Percentiles rank a stretch among this genome's conserved stretches.
These are phyloP conservation scores for Juglanconis juglandina DNA, from an alignment of 2,329 filamentous ascomycete species.

Conservation along the genomic window DNA sequence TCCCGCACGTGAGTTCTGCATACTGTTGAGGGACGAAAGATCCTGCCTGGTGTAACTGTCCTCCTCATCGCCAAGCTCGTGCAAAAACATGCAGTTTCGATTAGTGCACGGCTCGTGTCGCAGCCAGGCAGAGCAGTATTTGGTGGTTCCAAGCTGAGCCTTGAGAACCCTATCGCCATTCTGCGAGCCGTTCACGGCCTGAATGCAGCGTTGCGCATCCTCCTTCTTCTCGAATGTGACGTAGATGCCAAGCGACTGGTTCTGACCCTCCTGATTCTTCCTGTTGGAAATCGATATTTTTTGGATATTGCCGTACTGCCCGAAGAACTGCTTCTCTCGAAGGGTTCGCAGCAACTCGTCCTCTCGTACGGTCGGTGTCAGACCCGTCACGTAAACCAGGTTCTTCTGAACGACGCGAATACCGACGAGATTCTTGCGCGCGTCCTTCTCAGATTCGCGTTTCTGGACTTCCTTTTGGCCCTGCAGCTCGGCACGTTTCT, in stretches of 20 bases:
- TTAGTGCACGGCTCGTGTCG: constrained; percentile 94
- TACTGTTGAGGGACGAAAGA: constrained; percentile 88
- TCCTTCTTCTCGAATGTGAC: constrained; percentile 95
- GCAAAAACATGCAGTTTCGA: constrained; percentile 94
- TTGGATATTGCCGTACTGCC: constrained; percentile 96
- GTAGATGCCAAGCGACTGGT: constrained; percentile 91
- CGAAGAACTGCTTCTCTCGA: constrained; percentile 89
- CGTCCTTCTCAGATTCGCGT: constrained; percentile 91
- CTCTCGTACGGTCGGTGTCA: constrained; percentile 87
- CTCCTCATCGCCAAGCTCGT: constrained; percentile 96
- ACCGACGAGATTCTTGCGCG: constrained; percentile 91
- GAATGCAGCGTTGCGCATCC: constrained; percentile 86
- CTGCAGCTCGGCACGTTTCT: constrained; percentile 77
- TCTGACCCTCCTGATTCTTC: constrained; percentile 70
- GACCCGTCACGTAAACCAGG: constrained; percentile 92
- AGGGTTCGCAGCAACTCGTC: constrained; percentile 88
- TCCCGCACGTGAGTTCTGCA: constrained; percentile 42
- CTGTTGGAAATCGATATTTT: constrained; percentile 98
- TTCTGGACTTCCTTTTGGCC: constrained; percentile 95
- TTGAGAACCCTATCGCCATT: constrained; percentile 85
- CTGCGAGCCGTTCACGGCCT: constrained; percentile 84
- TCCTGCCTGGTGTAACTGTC: constrained; percentile 95
- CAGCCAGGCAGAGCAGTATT: constrained; percentile 96
- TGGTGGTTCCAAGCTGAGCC: constrained; percentile 82
- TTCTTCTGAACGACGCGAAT: constrained; percentile 98